Evolutionary conservation across 441 rosid species (phyloP).

Genomic region (Francoa sonchifolia): DNA sequence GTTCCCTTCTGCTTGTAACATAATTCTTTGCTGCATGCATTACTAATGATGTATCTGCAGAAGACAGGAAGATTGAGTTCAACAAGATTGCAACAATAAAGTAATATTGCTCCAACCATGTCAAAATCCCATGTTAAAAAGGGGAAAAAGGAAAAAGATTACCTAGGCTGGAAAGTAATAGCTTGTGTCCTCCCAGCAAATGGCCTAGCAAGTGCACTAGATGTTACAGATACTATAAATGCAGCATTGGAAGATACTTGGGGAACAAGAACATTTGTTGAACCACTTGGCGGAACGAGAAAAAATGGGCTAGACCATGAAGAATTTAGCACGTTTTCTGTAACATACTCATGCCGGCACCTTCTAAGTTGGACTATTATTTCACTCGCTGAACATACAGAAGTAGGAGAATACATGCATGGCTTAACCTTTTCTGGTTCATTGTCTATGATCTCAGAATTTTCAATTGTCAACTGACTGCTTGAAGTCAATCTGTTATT

Average conservation of each 20-base stretch:
- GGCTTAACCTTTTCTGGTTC: slow-evolving; percentile 51
- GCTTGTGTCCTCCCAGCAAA: slow-evolving; percentile 71
- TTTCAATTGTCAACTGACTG: slow-evolving; percentile 21
- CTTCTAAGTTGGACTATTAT: slow-evolving; percentile 46
- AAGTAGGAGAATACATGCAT: slow-evolving; percentile 62
- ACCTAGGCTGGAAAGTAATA: slow-evolving; percentile 92
- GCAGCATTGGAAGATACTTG: slow-evolving; percentile 53
- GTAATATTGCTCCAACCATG: slow-evolving; percentile 4
- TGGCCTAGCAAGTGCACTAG: slow-evolving; percentile 54
- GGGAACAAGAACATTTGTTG: slow-evolving; percentile 65
- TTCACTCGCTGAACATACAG: slow-evolving; percentile 40
- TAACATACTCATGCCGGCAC: slow-evolving; percentile 31
- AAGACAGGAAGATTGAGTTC: slow-evolving; percentile 9
- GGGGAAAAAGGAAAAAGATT: slow-evolving; percentile 1
- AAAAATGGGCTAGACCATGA: slow-evolving; percentile 76
- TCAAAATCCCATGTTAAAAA: too few species aligned
- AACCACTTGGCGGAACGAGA: slow-evolving; percentile 78
- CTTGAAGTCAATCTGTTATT: slow-evolving; percentile 22
- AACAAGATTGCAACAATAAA: not conserved
- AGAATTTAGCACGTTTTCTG: slow-evolving; percentile 28
- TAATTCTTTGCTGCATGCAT: slow-evolving; percentile 76
- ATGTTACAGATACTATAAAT: slow-evolving; percentile 64
- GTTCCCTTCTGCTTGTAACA: slow-evolving; percentile 91
- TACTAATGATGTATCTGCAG: slow-evolving; percentile 77
- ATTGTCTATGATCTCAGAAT: slow-evolving; percentile 27